phyloP scores from a whole-genome alignment of 1,284 basidiomycete species.

The Moesziomyces parantarcticus region DNA sequence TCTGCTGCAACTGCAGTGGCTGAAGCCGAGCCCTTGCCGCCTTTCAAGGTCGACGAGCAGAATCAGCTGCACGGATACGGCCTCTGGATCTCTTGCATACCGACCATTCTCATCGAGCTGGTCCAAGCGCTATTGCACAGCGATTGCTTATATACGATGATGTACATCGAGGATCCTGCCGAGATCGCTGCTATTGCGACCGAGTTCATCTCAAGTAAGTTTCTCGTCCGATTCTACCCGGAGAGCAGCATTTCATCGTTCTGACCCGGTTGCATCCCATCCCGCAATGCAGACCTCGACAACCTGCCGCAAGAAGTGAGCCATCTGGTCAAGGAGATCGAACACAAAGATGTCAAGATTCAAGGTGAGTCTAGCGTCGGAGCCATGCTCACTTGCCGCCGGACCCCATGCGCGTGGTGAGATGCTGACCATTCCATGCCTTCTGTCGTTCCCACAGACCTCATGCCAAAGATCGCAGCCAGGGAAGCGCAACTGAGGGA shows the following conservation, averaged over 20 bases:
- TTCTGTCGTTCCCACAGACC: constrained; percentile 2
- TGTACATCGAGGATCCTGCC: constrained; percentile 61
- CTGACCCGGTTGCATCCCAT: too few species aligned
- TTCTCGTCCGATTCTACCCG: too few species aligned
- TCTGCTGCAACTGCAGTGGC: too few species aligned
- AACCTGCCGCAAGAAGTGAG: constrained; percentile 65
- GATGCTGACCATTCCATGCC: too few species aligned
- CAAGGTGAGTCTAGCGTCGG: constrained; percentile 25
- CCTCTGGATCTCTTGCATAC: not conserved
- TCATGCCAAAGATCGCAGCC: constrained; percentile 57
- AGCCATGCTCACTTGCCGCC: too few species aligned
- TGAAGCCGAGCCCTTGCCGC: too few species aligned
- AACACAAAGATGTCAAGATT: constrained; percentile 65
- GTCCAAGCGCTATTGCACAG: too few species aligned
- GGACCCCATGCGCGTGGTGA: too few species aligned
- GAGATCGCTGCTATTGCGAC: constrained; percentile 64
- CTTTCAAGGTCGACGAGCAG: not conserved
- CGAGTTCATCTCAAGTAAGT: constrained; percentile 54
- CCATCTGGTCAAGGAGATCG: constrained; percentile 65
- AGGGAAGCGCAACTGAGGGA: constrained; percentile 59
- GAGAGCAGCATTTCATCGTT: too few species aligned
- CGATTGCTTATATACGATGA: too few species aligned
- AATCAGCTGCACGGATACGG: not conserved
- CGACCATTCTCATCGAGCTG: too few species aligned
- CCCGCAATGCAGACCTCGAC: constrained; percentile 37